Conservation (phyloP, 305 asterid genomes). For the Fraxinus latifolia region DNA sequence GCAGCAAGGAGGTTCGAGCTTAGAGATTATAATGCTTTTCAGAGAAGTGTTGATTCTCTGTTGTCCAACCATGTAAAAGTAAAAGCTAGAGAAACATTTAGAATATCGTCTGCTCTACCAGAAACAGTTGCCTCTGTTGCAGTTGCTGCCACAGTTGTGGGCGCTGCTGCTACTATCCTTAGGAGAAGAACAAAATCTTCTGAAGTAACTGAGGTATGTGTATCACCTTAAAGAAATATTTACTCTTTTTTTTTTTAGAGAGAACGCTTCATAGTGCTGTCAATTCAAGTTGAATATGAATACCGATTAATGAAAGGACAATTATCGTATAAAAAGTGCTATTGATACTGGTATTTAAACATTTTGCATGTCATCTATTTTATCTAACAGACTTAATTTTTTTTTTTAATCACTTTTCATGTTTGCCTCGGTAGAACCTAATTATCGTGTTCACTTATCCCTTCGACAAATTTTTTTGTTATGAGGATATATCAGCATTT, state of each 20-base stretch:
- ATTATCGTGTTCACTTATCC: background rate
- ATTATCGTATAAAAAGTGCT: background rate
- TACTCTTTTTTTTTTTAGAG: background rate
- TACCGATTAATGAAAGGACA: background rate
- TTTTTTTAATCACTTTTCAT: background rate
- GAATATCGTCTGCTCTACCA: slow-evolving; percentile 40
- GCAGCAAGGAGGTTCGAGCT: slow-evolving; percentile 29
- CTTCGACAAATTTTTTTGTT: background rate
- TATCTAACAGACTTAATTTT: background rate
- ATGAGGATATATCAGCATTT: background rate
- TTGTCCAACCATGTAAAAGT: slow-evolving; percentile 21
- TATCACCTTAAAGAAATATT: background rate
- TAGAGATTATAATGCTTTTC: slow-evolving; percentile 15
- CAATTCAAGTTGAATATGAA: background rate
- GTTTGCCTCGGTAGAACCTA: background rate
- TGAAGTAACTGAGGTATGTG: slow-evolving; percentile 44
- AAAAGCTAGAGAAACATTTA: slow-evolving; percentile 25
- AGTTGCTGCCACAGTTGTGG: slow-evolving; percentile 64
- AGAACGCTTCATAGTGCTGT: background rate
- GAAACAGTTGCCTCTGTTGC: slow-evolving; percentile 70
- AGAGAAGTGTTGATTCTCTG: slow-evolving; percentile 17
- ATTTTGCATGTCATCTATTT: background rate
- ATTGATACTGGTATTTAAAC: background rate
- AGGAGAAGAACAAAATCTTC: slow-evolving; percentile 45
- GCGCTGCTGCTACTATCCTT: slow-evolving; percentile 68